Evolutionary conservation across 2,329 filamentous ascomycete genomes (phyloP).

Genomic region (Beauveria sp.): DNA sequence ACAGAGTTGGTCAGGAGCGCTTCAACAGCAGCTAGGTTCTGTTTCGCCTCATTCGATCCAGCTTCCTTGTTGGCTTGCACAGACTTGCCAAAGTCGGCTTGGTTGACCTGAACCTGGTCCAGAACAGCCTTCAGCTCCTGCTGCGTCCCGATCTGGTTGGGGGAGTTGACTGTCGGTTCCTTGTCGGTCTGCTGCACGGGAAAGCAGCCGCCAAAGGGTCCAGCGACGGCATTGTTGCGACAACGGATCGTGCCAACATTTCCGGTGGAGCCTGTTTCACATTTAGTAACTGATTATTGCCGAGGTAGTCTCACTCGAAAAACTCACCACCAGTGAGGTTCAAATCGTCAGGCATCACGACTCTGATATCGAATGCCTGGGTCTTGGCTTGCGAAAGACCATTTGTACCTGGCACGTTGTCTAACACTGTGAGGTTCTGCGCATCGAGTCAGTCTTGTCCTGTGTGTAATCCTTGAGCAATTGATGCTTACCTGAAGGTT

Average conservation of each 20-base stretch:
- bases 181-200: slow-evolving; percentile 33
- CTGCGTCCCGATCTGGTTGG: slow-evolving; percentile 34
- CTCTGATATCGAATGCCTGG: slow-evolving; percentile 48
- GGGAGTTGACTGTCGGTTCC: neutral
- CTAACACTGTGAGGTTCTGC: slow-evolving; percentile 40
- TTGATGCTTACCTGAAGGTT: slow-evolving; percentile 10
- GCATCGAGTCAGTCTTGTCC: neutral
- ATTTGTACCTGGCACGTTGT: slow-evolving; percentile 52
- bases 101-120: slow-evolving; percentile 42
- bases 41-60: slow-evolving; percentile 20
- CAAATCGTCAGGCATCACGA: slow-evolving; percentile 42
- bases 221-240: slow-evolving; percentile 49
- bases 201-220: slow-evolving; percentile 52
- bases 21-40: slow-evolving; percentile 31
- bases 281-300: neutral
- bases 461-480: neutral
- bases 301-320: neutral
- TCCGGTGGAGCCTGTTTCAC: slow-evolving; percentile 40
- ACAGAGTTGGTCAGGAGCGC: slow-evolving; percentile 26
- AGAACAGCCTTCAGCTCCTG: slow-evolving; percentile 37
- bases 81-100: slow-evolving; percentile 37
- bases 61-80: slow-evolving; percentile 37
- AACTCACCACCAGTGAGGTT: slow-evolving; percentile 42
- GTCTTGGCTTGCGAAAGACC: slow-evolving; percentile 50
- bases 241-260: slow-evolving; percentile 53